These are phyloP conservation scores for Leishmania mexicana DNA, from an alignment of 208 protist species.

Conservation along the genomic window DNA sequence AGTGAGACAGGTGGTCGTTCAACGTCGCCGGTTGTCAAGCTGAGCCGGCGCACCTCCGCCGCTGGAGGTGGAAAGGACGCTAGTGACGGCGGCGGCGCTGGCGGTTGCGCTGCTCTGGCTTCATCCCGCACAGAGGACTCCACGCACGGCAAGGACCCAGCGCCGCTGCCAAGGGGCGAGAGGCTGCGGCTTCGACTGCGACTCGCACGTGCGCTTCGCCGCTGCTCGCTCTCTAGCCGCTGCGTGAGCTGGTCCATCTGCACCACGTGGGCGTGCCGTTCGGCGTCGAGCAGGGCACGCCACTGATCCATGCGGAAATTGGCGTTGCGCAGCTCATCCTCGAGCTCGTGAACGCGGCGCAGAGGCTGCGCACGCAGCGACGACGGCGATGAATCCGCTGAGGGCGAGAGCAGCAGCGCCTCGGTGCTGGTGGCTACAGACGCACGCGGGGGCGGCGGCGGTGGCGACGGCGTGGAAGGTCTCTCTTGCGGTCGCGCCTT, in stretches of 20 bases:
- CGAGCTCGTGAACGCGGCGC: constrained; percentile 25
- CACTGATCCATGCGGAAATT: constrained; percentile 37
- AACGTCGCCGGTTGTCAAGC: neutral
- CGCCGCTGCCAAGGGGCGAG: constrained; percentile 2
- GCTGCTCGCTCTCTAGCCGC: constrained; percentile 32
- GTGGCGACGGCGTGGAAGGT: neutral
- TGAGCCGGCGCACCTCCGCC: neutral
- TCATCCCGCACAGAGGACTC: neutral
- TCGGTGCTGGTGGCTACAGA: neutral
- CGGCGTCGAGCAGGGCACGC: constrained; percentile 34
- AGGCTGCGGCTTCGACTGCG: constrained; percentile 20
- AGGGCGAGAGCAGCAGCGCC: constrained; percentile 3
- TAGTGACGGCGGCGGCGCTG: neutral
- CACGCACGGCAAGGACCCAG: neutral
- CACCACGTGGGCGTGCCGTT: constrained; percentile 36
- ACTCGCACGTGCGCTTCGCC: constrained; percentile 14
- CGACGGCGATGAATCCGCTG: neutral
- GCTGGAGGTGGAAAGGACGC: neutral
- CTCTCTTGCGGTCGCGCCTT: constrained; percentile 10
- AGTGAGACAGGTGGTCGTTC: neutral
- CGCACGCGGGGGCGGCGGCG: neutral
- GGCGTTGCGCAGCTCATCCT: constrained; percentile 34
- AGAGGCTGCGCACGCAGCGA: neutral
- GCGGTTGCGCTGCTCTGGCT: too few species aligned
- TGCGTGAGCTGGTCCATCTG: constrained; percentile 37